Evolutionary conservation across 106 monocot species (phyloP), one percentile per base, ranked within the genome.

Genomic region (Hemerocallis citrina): DNA sequence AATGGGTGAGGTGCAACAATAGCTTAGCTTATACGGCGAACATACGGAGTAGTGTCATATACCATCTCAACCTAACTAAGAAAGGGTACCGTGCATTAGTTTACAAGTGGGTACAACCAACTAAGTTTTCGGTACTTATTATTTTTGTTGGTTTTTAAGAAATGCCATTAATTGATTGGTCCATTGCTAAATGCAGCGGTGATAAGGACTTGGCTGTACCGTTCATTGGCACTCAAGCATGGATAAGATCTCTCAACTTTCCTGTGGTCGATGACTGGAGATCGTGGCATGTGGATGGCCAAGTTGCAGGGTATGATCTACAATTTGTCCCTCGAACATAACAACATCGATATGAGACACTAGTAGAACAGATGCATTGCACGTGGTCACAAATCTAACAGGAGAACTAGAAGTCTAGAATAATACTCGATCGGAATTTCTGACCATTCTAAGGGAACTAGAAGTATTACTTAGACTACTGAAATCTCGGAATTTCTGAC

Each of bases 21-120:
- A 34, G 31, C 7, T 14, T 6, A 12, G n/a, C n/a, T n/a, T 74
- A 61, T 49, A 58, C 13, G 3, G 1, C 1, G 0, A 32, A 74
- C 24, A 20, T 83, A 22, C 41, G 7, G 51, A 83, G 79, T 51
- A 2, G 62, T 0, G 34, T 81, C 15, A 3, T 7, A 8, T 81
- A 73, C 69, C 85, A 89, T 61, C 47, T 64, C 12, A 73, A 75
- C 20, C 16, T 79, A 14, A 85, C 77, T 4, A 62, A 38, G 2
- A 69, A 62, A 58, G 89, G 89, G 8, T 78, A 70, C 36, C 68
- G 65, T 41, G 70, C 77, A 54, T 44, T 85, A 17, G 59, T 85
- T 7, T 83, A 79, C 66, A 83, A n/a, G n/a, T n/a, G n/a, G 63
- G 83, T 78, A 42, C 34, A n/a, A n/a, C n/a, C n/a, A n/a, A n/a